phyloP scores from a whole-genome alignment of 305 asterid genomes.

The Lippia alba region DNA sequence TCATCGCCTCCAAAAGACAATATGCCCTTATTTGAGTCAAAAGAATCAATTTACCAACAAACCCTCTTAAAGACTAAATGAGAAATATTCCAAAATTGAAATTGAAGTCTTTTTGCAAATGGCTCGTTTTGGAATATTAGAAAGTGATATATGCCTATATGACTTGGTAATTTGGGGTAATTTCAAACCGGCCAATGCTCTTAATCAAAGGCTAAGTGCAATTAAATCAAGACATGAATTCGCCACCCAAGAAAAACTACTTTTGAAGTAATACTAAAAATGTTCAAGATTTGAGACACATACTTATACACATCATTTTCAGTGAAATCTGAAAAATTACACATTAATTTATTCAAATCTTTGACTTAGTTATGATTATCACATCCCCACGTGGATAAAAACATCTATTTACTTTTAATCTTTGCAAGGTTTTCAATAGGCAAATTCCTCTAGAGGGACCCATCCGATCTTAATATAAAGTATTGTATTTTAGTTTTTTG shows the following conservation, averaged over 20 bases:
- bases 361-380: slow-evolving; percentile 26
- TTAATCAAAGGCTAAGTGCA: not conserved
- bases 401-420: not conserved
- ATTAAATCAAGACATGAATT: not conserved
- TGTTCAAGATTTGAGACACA: not conserved
- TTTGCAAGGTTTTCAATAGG: not conserved
- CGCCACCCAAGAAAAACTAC: slow-evolving; percentile 1
- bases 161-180: not conserved
- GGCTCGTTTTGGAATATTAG: not conserved
- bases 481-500: too few relatives aligned
- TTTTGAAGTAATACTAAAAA: not conserved
- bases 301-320: slow-evolving; percentile 23
- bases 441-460: too few relatives aligned
- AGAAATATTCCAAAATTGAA: not conserved
- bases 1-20: too few relatives aligned
- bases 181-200: slow-evolving; percentile 19
- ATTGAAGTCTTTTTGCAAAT: slow-evolving; percentile 1
- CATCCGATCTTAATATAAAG: too few relatives aligned
- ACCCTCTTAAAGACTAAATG: not conserved
- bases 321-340: not conserved
- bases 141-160: not conserved
- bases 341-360: slow-evolving; percentile 7
- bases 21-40: too few relatives aligned
- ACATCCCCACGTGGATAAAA: slow-evolving; percentile 32
- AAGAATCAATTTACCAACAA: too few relatives aligned